Base-by-base conservation (phyloP, 805 yeast species). In the Yarrowia sp. region DNA sequence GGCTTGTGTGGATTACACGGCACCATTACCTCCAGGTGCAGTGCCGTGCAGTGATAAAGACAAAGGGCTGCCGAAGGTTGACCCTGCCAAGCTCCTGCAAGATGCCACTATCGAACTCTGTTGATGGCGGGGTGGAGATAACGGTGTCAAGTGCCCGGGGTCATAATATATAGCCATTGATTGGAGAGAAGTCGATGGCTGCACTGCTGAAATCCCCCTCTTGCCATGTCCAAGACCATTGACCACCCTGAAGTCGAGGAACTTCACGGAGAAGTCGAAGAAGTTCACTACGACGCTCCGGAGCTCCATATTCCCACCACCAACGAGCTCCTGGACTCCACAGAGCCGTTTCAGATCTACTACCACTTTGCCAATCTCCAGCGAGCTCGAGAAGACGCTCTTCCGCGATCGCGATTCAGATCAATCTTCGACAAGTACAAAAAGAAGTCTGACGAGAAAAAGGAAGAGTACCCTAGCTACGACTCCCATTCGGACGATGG, bases 381-480 rank as follows among this genome's bases (percentile, higher is more conserved):
- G 56, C 8, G 67, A 63, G 67, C 67, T 11, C 38, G 56, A 7
- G 67, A 63, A 40, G 67, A 63, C 19, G 56, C 56, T 8, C 46
- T 48, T 38, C 67, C 67, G 15, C 45, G 48, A 1, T 63, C 56
- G 16, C 38, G 16, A 22, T 45, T 59, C 35, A 19, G 53, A 15
- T 45, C 52, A 16, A 32, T 59, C 14, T 43, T 45, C 26, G 10
- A 5, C 35, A 59, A 45, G 36, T 36, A 64, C 48, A 53, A 43
- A 5, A 11, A 16, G n/a, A 52, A 52, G 58, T 36, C 42, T 8
- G 58, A 19, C 35, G 12, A 52, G 35, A 8, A n/a, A 12, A 3
- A 2, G 5, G 4, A 32, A 5, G 40, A n/a, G 22, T 8, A 22
- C 16, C 52, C 55, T 32, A 7, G 26, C 8, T 36, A 19, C 19